A percentile compares a stretch with the other conserved stretches of the same genome.
phyloP scores from a whole-genome alignment of 192 early-diverging fungal genomes.

The Backusella liffmaniae region DNA sequence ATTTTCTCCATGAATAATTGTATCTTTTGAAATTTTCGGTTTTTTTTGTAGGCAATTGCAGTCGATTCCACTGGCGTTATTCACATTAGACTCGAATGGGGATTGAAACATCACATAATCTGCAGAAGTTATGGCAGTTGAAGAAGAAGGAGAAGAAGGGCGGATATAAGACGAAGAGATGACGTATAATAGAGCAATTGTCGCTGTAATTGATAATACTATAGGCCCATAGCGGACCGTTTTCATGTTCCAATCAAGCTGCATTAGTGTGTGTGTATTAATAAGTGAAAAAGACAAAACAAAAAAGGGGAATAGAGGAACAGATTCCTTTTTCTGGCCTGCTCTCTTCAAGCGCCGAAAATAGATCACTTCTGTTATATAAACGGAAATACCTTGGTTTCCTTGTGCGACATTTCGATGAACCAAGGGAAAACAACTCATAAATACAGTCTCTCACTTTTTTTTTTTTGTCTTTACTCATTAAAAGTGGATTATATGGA shows the following conservation, averaged over 20 bases:
- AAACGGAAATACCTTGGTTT: neutral
- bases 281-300: neutral
- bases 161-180: neutral
- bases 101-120: slow-evolving; percentile 6
- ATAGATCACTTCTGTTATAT: too few relatives aligned
- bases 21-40: neutral
- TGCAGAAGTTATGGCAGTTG: neutral
- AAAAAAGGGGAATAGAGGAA: too few relatives aligned
- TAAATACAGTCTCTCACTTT: neutral
- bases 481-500: neutral
- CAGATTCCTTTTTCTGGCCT: neutral
- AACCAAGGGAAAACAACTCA: neutral
- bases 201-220: neutral
- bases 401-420: neutral
- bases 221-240: neutral
- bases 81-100: neutral
- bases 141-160: neutral
- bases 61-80: neutral
- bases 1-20: slow-evolving; percentile 7
- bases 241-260: neutral
- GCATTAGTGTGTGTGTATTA: neutral
- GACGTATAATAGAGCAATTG: neutral
- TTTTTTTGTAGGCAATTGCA: neutral
- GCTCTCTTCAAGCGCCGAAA: neutral
- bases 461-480: neutral